Evolutionary conservation across 2,329 filamentous ascomycete species (phyloP).

Genomic region (Calycina herbarum): DNA sequence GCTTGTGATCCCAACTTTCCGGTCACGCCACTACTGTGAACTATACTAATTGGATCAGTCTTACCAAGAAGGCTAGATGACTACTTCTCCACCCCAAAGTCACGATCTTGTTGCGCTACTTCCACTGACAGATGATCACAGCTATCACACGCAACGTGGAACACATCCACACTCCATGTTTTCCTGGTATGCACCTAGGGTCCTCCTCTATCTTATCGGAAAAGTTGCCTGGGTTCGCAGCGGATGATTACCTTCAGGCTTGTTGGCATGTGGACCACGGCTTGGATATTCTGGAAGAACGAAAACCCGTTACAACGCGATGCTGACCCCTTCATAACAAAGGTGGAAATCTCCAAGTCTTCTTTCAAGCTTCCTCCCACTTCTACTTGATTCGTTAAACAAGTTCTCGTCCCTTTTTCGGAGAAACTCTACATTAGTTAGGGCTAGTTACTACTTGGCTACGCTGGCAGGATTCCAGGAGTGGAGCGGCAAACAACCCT

Average conservation of each 20-base stretch:
- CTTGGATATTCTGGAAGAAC: not conserved
- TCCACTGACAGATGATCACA: not conserved
- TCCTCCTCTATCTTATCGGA: not conserved
- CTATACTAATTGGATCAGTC: not conserved
- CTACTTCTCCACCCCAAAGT: not conserved
- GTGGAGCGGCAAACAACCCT: not conserved
- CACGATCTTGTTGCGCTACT: not conserved
- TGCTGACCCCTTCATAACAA: not conserved
- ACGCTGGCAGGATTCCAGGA: not conserved
- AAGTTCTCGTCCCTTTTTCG: not conserved
- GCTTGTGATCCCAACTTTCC: not conserved
- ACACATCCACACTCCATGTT: not conserved
- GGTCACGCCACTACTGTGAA: not conserved
- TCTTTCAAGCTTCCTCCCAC: no score
- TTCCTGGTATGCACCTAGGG: not conserved
- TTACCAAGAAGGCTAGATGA: not conserved
- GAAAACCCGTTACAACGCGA: not conserved
- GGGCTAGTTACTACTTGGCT: not conserved
- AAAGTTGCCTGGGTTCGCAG: not conserved
- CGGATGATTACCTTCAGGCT: conserved; percentile 1
- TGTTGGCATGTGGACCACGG: not conserved
- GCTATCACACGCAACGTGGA: not conserved
- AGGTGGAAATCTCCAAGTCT: not conserved
- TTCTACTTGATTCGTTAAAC: no score
- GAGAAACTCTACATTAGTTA: not conserved